phyloP scores from a whole-genome alignment of 1,284 basidiomycete species.

The Rhizopogon parksii region DNA sequence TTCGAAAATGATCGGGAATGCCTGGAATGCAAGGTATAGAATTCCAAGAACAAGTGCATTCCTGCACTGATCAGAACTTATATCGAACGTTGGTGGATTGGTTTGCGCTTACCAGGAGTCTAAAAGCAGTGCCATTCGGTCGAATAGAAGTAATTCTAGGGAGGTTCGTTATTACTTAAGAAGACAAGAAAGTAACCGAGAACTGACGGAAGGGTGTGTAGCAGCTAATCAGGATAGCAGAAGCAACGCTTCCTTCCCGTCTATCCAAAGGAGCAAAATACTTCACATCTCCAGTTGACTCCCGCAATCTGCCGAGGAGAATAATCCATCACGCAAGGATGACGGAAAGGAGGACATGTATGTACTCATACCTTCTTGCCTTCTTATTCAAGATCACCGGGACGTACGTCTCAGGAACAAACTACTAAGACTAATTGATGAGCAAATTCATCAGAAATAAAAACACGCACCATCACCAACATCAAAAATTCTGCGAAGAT shows the following conservation, averaged over 20 bases:
- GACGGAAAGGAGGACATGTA: neutral
- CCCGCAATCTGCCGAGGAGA: conserved; percentile 28
- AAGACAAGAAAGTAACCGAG: neutral
- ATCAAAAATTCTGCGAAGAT: conserved; percentile 40
- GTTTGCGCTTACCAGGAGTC: conserved; percentile 39
- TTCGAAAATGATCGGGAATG: conserved; percentile 53
- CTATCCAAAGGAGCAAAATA: conserved; percentile 33
- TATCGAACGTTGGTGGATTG: neutral
- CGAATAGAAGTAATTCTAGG: conserved; percentile 59
- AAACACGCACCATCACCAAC: conserved; percentile 40
- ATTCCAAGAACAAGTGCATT: conserved; percentile 56
- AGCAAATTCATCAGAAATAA: neutral
- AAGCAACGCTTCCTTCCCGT: conserved; percentile 31
- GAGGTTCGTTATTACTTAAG: neutral
- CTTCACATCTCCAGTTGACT: conserved; percentile 35
- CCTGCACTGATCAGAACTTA: conserved; percentile 23
- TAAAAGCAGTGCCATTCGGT: conserved; percentile 72
- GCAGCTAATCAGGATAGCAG: conserved; percentile 47
- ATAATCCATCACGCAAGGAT: neutral
- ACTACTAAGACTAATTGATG: conserved; percentile 30
- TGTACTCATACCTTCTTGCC: conserved; percentile 29
- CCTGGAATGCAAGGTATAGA: conserved; percentile 56
- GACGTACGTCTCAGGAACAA: conserved; percentile 72
- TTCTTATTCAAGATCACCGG: conserved; percentile 59
- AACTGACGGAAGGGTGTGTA: conserved; percentile 68